Evolutionary conservation across 768 basidiomycete genomes (phyloP), one percentile per base, ranked within the genome.

Genomic region (Lentinula aciculospora): DNA sequence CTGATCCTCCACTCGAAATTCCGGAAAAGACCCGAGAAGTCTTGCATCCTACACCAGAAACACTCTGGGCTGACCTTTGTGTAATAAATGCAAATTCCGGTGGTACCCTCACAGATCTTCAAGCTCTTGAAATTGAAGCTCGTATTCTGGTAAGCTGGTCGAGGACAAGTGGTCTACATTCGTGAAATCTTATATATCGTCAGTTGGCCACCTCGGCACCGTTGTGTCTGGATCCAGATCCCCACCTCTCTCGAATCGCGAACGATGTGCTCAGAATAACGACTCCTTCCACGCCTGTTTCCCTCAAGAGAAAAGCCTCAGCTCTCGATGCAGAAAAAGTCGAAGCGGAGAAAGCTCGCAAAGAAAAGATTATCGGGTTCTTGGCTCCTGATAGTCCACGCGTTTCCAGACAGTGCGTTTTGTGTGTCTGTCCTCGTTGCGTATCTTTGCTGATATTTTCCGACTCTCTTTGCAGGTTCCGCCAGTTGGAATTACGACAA

Each of bases 11-110:
- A 0, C 76, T 80, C 13, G 83, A 81, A 63, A 80, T 77, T 61
- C 83, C 85, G 1, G 81, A 84, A 61, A 74, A 71, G 60, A 85
- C 85, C 50, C 86, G 88, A 50, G 85, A 88, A 10, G 84, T 92
- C 12, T 80, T 94, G 23, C 86, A 87, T 58, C 88, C 91, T 17
- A 92, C 82, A 60, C 71, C 82, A 12, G 92, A 93, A 69, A 87
- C 87, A 0, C 68, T 91, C 27, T 94, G 86, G 81, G 81, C 87
- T 4, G 91, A 94, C 68, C 77, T 93, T 9, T 90, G 89, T 68
- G 68, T 81, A 4, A 68, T 90, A 65, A 88, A 84, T 65, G 76
- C 82, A 66, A 82, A 81, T 59, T 62, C 72, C 13, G 83, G 81
- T 1, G 66, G 65, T 17, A 82, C 76, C 60, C 89, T 88, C 82